Evolutionary conservation across 2,329 filamentous ascomycete species (phyloP).

Genomic region (Mycosphaerella arachidis): DNA sequence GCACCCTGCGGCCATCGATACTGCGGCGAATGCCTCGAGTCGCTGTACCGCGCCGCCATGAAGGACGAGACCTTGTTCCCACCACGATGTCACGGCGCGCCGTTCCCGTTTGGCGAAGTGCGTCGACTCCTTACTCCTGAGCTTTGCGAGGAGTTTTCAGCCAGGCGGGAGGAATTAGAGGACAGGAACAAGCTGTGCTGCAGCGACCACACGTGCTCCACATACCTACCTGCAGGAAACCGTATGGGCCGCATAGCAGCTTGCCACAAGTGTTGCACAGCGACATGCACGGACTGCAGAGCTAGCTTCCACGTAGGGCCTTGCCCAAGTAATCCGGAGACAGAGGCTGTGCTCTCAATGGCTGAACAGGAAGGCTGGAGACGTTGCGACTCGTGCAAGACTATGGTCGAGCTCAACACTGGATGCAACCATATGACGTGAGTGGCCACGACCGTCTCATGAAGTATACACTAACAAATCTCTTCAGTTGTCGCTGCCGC

Average conservation of each 20-base stretch:
- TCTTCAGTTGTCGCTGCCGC: constrained; percentile 8
- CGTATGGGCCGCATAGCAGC: not conserved
- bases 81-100: constrained; percentile 10
- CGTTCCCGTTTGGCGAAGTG: not conserved
- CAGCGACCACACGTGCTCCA: constrained; percentile 5
- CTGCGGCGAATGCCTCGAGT: constrained; percentile 9
- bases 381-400: constrained; percentile 2
- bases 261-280: not conserved
- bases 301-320: not conserved
- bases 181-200: constrained; percentile 15
- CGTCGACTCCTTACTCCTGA: not conserved
- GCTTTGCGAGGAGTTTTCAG: not conserved
- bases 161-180: constrained; percentile 11
- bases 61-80: constrained; percentile 8
- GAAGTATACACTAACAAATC: not conserved
- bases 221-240: not conserved
- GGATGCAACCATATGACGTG: constrained; percentile 18
- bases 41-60: constrained; percentile 4
- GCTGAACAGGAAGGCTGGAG: constrained; percentile 9
- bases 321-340: constrained; percentile 5
- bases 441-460: not conserved
- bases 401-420: constrained; percentile 2
- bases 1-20: constrained; percentile 4
- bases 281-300: constrained; percentile 9
- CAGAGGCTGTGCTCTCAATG: not conserved